phyloP scores from a whole-genome alignment of 352 stramenopile species.

The Globisporangium perplexum region DNA sequence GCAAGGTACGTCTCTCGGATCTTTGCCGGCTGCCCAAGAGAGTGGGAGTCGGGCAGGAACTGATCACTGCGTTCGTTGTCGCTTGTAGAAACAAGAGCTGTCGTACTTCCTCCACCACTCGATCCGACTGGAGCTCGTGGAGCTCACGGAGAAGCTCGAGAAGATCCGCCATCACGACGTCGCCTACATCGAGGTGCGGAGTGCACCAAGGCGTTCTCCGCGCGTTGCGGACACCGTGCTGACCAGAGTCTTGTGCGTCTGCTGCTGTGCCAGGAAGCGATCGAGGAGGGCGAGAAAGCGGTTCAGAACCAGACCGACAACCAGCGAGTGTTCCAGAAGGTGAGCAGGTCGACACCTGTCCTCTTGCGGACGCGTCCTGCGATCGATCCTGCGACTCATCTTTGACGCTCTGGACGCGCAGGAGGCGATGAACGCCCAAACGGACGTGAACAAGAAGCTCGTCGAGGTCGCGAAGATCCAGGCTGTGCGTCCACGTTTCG shows the following conservation, averaged over 20 bases:
- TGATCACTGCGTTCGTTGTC: background rate
- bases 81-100: slow-evolving; percentile 51
- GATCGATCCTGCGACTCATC: too few species aligned
- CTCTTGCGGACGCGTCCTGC: too few species aligned
- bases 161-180: slow-evolving; percentile 59
- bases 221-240: too few species aligned
- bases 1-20: slow-evolving; percentile 31
- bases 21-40: background rate
- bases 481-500: slow-evolving; percentile 27
- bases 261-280: slow-evolving; percentile 20
- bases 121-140: slow-evolving; percentile 45
- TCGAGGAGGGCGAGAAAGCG: slow-evolving; percentile 51
- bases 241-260: background rate
- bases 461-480: slow-evolving; percentile 65
- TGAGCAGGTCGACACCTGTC: slow-evolving; percentile 3
- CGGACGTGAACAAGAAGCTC: slow-evolving; percentile 55
- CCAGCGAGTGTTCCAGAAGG: slow-evolving; percentile 53
- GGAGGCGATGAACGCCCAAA: slow-evolving; percentile 47
- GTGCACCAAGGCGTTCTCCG: background rate
- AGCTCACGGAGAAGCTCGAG: slow-evolving; percentile 51
- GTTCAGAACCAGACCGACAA: slow-evolving; percentile 47
- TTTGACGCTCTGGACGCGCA: slow-evolving; percentile 3
- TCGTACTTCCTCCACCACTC: slow-evolving; percentile 54
- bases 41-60: background rate
- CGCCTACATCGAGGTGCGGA: slow-evolving; percentile 30